A percentile compares a stretch with the other conserved stretches of the same genome.
These are phyloP conservation scores for Coemansia asiatica DNA, from an alignment of 192 early-diverging fungal species.

Conservation along the genomic window DNA sequence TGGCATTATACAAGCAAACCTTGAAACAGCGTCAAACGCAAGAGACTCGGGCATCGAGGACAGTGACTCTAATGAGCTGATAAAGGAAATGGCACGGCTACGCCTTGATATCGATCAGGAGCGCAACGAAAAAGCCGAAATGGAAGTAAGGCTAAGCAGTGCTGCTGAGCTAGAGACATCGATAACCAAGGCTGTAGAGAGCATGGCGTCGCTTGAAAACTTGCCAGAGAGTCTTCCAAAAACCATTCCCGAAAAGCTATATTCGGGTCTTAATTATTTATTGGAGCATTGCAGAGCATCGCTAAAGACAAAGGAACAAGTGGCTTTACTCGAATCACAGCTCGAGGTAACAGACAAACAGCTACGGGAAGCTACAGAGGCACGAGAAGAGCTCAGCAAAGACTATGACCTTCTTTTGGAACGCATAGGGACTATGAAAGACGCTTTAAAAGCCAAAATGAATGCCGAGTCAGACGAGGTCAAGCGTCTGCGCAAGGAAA, in stretches of 20 bases:
- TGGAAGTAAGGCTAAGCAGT: constrained; percentile 14
- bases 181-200: constrained; percentile 15
- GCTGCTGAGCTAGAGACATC: constrained; percentile 15
- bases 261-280: constrained; percentile 24
- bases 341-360: constrained; percentile 20
- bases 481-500: constrained; percentile 41
- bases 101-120: constrained; percentile 24
- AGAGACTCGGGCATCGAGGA: background rate
- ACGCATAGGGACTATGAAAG: constrained; percentile 77
- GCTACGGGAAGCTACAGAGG: constrained; percentile 39
- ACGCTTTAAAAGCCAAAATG: constrained; percentile 74
- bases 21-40: background rate
- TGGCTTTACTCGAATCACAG: constrained; percentile 21
- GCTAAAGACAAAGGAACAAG: constrained; percentile 11
- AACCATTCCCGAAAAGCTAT: constrained; percentile 20
- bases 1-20: constrained; percentile 14
- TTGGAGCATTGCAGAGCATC: constrained; percentile 9
- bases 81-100: constrained; percentile 31
- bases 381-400: constrained; percentile 49
- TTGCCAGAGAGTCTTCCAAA: constrained; percentile 12
- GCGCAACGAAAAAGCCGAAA: constrained; percentile 9
- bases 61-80: background rate
- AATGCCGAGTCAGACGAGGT: constrained; percentile 74
- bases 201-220: constrained; percentile 16
- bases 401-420: constrained; percentile 71